Base-by-base conservation (phyloP, 1,284 basidiomycete species). In the Takashimella koratensis region DNA sequence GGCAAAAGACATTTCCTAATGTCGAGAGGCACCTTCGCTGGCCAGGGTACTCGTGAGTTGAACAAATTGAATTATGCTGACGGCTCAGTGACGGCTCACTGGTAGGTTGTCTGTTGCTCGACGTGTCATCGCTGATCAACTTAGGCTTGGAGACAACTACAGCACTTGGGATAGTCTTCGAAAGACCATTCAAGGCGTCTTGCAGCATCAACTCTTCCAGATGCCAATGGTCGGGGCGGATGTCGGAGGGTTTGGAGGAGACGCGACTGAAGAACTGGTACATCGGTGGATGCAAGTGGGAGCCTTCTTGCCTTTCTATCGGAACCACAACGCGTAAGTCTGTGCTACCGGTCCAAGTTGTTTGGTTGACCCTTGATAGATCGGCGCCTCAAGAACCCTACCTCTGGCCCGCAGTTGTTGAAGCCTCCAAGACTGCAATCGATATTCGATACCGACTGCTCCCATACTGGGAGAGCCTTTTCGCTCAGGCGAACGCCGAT, bases 281-380 rank as follows among this genome's bases (percentile, higher is more conserved):
- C 85, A 84, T 56, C 81, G 88, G 21, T 90, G 88, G 88, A 87
- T 87, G 84, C 82, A 85, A 65, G 78, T 90, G 11, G 79, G 84
- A 1, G 87, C 87, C 0, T 77, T 77, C 67, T 68, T 62, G 57
- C 66, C 68, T 3, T 74, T 72, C 58, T 71, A 65, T 62, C 54
- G 72, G 53, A 71, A 71, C 56, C 73, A 74, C 53, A 73, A 73
- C 52, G 61, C 59, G n/a, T 47, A n/a, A n/a, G n/a, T n/a, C n/a
- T n/a, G n/a, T n/a, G n/a, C n/a, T n/a, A n/a, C n/a, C n/a, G n/a
- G n/a, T n/a, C n/a, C n/a, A n/a, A n/a, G n/a, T n/a, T n/a, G n/a
- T n/a, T n/a, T n/a, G n/a, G n/a, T n/a, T n/a, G n/a, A n/a, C n/a
- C n/a, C n/a, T n/a, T n/a, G n/a, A 56, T 42, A 44, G 42, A 21